phyloP scores from a whole-genome alignment of 2,329 filamentous ascomycete species.

The Lachnellula cervina region DNA sequence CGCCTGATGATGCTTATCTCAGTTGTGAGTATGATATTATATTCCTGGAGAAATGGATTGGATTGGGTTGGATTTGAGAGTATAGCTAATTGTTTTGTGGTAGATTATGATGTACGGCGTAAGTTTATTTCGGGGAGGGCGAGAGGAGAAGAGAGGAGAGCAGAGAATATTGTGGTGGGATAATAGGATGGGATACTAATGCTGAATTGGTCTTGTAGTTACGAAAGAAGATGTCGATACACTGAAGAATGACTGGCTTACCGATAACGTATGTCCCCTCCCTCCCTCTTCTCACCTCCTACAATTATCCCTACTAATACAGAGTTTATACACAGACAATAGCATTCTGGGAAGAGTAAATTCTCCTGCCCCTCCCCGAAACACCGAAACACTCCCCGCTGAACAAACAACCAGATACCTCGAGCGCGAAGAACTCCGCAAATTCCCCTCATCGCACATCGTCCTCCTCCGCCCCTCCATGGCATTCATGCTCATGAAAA shows the following conservation, averaged over 20 bases:
- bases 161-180: too few species aligned
- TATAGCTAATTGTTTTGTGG: conserved; percentile 2
- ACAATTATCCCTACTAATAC: conserved; percentile 6
- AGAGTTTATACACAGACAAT: conserved; percentile 61
- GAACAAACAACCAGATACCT: conserved; percentile 55
- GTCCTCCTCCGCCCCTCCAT: conserved; percentile 87
- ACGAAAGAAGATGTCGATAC: conserved; percentile 85
- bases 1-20: conserved; percentile 64
- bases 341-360: conserved; percentile 93
- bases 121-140: conserved; percentile 23
- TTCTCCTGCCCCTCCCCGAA: conserved; percentile 7
- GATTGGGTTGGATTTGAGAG: conserved; percentile 2
- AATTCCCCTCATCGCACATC: conserved; percentile 79
- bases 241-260: conserved; percentile 90
- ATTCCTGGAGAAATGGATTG: neutral
- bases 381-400: neutral
- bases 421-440: conserved; percentile 78
- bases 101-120: conserved; percentile 64
- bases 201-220: conserved; percentile 47
- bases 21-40: conserved; percentile 51
- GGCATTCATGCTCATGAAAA: conserved; percentile 85
- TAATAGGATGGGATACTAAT: too few species aligned
- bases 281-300: conserved; percentile 7
- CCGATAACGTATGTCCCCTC: conserved; percentile 71
- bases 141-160: neutral